Conservation (phyloP, 2,329 filamentous ascomycete genomes). For the Verticillium zaregamsianum region DNA sequence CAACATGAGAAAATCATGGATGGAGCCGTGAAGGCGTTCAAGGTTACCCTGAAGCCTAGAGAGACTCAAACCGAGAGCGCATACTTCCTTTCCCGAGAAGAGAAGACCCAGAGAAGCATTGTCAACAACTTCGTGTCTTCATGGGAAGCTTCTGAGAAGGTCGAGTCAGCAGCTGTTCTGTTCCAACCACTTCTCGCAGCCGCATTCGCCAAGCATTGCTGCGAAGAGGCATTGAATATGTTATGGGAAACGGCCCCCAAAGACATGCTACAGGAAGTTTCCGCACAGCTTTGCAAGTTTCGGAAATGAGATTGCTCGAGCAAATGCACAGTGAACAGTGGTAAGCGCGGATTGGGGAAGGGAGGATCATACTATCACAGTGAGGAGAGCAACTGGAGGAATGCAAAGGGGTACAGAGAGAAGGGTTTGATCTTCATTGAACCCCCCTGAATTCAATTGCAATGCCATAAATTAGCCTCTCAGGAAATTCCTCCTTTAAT, state of each 20-base stretch:
- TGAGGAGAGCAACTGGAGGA: too few species aligned
- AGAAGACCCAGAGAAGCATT: background rate
- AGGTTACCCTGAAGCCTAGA: background rate
- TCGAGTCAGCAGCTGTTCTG: background rate
- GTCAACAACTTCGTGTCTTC: background rate
- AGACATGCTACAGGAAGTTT: background rate
- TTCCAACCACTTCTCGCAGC: background rate
- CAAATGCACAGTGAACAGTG: background rate
- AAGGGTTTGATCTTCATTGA: too few species aligned
- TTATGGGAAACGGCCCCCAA: background rate
- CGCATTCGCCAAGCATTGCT: background rate
- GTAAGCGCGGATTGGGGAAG: background rate
- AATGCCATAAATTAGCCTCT: too few species aligned
- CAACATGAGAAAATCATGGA: background rate
- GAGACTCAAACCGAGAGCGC: rapidly evolving
- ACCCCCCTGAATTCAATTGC: too few species aligned
- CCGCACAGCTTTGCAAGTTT: background rate
- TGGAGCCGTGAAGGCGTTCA: background rate
- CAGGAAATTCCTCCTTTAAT: too few species aligned
- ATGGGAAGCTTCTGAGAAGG: background rate
- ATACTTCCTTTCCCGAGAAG: background rate
- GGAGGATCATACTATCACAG: too few species aligned
- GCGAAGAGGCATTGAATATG: background rate
- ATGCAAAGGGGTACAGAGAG: too few species aligned
- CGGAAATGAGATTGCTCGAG: background rate